These are phyloP conservation scores for Colletotrichum lentis DNA, from an alignment of 2,329 filamentous ascomycete species.

Conservation along the genomic window DNA sequence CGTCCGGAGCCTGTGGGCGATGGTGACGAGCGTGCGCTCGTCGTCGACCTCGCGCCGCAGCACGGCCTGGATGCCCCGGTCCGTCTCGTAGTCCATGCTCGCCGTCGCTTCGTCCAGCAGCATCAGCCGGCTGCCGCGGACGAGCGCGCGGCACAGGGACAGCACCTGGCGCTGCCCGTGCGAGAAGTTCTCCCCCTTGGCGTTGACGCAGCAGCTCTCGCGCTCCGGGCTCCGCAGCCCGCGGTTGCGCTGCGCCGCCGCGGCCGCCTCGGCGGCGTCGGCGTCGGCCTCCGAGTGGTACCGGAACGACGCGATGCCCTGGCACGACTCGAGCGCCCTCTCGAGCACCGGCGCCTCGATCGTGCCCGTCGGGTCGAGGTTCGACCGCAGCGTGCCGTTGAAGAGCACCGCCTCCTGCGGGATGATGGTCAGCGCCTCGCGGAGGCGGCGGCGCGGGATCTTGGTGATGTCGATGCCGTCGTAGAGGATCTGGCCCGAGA, in stretches of 20 bases:
- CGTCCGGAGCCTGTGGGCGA: slow-evolving; percentile 65
- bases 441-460: slow-evolving; percentile 59
- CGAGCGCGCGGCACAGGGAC: slow-evolving; percentile 64
- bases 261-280: slow-evolving; percentile 41
- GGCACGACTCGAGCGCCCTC: slow-evolving; percentile 68
- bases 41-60: slow-evolving; percentile 59
- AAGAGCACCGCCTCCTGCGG: slow-evolving; percentile 68
- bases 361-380: slow-evolving; percentile 71
- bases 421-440: slow-evolving; percentile 65
- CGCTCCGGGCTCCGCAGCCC: too few relatives aligned
- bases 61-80: slow-evolving; percentile 63
- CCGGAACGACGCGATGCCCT: slow-evolving; percentile 64
- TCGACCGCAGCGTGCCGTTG: slow-evolving; percentile 60
- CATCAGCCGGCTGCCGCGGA: slow-evolving; percentile 63
- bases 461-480: slow-evolving; percentile 65
- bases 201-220: too few relatives aligned
- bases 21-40: slow-evolving; percentile 63
- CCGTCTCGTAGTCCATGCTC: slow-evolving; percentile 67
- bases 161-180: slow-evolving; percentile 67
- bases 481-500: slow-evolving; percentile 62
- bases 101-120: slow-evolving; percentile 67
- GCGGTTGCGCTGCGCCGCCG: too few relatives aligned
- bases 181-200: slow-evolving; percentile 64
- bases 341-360: slow-evolving; percentile 62
- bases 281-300: slow-evolving; percentile 49